Base-by-base conservation (phyloP, 78 protist species). In the Isochrysis galbana region DNA sequence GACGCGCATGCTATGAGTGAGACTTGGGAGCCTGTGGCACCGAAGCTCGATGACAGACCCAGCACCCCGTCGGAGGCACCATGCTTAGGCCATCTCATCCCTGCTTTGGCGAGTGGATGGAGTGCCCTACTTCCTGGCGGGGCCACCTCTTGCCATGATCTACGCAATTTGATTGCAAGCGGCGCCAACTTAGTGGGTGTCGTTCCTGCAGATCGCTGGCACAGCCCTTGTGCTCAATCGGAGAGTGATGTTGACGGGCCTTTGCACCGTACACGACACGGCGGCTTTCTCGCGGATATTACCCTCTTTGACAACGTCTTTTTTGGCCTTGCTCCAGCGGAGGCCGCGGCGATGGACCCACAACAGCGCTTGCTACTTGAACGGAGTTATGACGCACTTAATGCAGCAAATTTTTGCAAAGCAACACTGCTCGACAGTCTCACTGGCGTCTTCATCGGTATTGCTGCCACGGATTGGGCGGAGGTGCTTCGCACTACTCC, bases 341-440 rank as follows among this genome's bases (percentile, higher is more conserved):
- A 89, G 82, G 91, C 91, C 55, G 29, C 14, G 10, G 78, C 46
- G 41, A 89, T 89, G 91, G 91, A 89, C 34, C 91, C 91, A 0
- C 78, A 89, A 82, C 91, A 89, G 55, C 91, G 91, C 3, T 44
- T 89, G 54, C 51, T 89, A 19, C 83, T 61, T 38, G 91, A 89
- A 51, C 48, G 17, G 3, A 32, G 47, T 0, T 44, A n/a, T 22
- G 32, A 11, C 19, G 91, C 91, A 2, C 78, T 89, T 29, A 32
- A 39, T 46, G 7, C 32, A 7, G 26, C 91, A 0, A 5, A 17
- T 14, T 5, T 21, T 34, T 1, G 2, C 29, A 48, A 51, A 5
- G 78, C 3, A 1, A 0, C 67, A 46, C 91, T 89, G 41, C 0
- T 5, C 38, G 82, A 54, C 78, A 32, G 38, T 21, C 34, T 0